A percentile compares a stretch with the other conserved stretches of the same genome.
phyloP scores from a whole-genome alignment of 106 monocot species.

The Amphibolis antarctica region DNA sequence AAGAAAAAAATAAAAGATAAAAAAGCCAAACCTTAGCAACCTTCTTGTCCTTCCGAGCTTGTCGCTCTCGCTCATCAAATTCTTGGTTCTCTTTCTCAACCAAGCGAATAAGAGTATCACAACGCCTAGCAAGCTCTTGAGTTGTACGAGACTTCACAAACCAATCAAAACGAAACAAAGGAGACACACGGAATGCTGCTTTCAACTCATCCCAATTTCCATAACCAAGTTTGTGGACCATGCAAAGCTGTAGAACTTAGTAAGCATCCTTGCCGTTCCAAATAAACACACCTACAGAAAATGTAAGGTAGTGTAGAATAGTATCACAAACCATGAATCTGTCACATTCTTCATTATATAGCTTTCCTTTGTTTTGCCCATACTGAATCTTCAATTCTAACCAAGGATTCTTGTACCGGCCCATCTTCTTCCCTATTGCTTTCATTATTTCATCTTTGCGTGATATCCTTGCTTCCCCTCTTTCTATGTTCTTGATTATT shows the following conservation, averaged over 20 bases:
- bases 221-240: constrained; percentile 95
- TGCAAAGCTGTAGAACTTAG: constrained; percentile 58
- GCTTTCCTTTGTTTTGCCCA: constrained; percentile 93
- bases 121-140: constrained; percentile 83
- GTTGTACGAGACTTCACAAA: constrained; percentile 96
- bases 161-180: constrained; percentile 95
- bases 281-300: not conserved
- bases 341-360: constrained; percentile 97
- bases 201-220: constrained; percentile 98
- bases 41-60: constrained; percentile 78
- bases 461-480: constrained; percentile 85
- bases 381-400: constrained; percentile 95
- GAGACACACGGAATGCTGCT: constrained; percentile 76
- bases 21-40: constrained; percentile 42
- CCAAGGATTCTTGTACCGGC: constrained; percentile 95
- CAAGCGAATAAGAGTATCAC: constrained; percentile 86
- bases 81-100: constrained; percentile 98
- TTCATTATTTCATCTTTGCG: constrained; percentile 97
- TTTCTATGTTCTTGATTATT: constrained; percentile 94
- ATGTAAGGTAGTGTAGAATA: not conserved
- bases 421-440: constrained; percentile 86
- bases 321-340: constrained; percentile 70
- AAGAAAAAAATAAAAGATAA: not conserved
- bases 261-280: not conserved
- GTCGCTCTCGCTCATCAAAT: constrained; percentile 79